phyloP scores from a whole-genome alignment of 306 rosid species.

The Sindora glabra region DNA sequence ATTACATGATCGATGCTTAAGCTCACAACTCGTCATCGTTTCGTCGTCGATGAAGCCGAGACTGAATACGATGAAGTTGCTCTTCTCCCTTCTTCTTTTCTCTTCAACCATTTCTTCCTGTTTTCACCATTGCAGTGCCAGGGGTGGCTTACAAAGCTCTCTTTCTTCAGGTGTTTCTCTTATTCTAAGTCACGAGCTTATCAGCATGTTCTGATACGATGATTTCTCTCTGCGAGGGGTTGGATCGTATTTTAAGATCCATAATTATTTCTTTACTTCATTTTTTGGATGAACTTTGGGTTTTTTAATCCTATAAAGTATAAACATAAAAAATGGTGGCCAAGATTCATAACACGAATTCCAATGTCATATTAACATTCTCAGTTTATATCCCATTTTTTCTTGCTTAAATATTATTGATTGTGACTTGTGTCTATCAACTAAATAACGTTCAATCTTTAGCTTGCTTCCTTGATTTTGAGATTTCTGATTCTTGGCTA shows the following conservation, averaged over 20 bases:
- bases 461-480: conserved; percentile 12
- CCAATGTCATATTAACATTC: no score
- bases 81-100: conserved; percentile 27
- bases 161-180: conserved; percentile 39
- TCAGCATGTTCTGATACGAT: no score
- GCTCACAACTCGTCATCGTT: background rate
- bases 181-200: no score
- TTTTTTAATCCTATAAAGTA: no score
- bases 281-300: no score
- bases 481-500: conserved; percentile 19
- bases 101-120: conserved; percentile 25
- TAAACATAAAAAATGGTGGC: no score
- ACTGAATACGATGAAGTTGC: conserved; percentile 24
- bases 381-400: no score
- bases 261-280: no score
- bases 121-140: conserved; percentile 27
- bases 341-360: no score
- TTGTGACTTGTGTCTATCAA: background rate
- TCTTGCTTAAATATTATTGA: no score
- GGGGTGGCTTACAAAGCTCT: conserved; percentile 32
- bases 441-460: background rate
- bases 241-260: no score
- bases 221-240: no score
- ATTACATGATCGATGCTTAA: background rate
- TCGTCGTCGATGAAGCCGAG: background rate